Base-by-base conservation (phyloP, 352 stramenopile genomes). In the Phytophthora hybrid region DNA sequence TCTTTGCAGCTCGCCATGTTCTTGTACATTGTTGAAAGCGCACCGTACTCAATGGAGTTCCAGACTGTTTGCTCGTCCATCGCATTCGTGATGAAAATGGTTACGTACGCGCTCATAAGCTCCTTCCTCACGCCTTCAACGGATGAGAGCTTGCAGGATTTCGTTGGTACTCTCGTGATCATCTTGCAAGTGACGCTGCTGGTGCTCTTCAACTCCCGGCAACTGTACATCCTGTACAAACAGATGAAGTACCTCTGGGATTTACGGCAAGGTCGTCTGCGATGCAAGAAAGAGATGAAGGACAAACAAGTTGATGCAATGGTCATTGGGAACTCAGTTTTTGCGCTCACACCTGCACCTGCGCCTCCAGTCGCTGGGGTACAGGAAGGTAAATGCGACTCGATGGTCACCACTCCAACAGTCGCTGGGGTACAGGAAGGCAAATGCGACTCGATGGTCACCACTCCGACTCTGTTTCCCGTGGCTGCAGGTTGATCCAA, bases 61-160 rank as follows among this genome's bases (percentile, higher is more conserved):
- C 87, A 93, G 73, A 91, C 78, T 7, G 75, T 87, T 21, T 91
- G 84, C 72, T 87, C 87, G 29, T 84, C 84, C 16, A 85, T 80
- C 9, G 87, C 87, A 16, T 93, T 92, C 64, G 63, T 93, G n/a
- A 90, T 93, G 82, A 93, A 93, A 71, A 93, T 93, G 82, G 71
- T 92, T 61, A 93, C 87, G 46, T 93, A 93, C 67, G 87, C 84
- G 46, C 82, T 93, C n/a, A 92, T 93, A 73, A 91, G 81, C 37
- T 88, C 80, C 39, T 93, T 93, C 59, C 70, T 93, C 21, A 91
- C 83, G 16, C 71, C 81, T 21, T 79, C 78, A 13, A 84, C 80
- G 14, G 75, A 90, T 7, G 66, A 59, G n/a, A 62, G 63, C 5
- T 67, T 92, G 53, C 83, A 87, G 31, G 71, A 91, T 32, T 85